Percentiles rank a stretch among this genome's conserved stretches.
Conservation (phyloP, 2,329 filamentous ascomycete species). For the Cladobotryum protrusum region DNA sequence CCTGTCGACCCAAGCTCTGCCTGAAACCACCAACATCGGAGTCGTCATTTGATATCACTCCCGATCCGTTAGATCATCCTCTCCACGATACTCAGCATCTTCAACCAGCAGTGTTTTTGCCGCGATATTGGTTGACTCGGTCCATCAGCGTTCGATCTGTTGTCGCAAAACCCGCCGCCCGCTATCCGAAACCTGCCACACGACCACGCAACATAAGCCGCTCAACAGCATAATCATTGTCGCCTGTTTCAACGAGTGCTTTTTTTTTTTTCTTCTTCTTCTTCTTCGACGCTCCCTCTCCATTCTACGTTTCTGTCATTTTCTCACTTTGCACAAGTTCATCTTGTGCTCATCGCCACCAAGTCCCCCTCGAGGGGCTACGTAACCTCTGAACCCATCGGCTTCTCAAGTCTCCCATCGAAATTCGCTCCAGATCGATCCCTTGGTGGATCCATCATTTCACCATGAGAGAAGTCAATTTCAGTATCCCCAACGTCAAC, state of each 20-base stretch:
- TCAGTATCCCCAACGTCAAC: conserved; percentile 98
- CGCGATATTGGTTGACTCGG: background rate
- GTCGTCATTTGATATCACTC: conserved; percentile 6
- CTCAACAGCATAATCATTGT: background rate
- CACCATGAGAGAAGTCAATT: conserved; percentile 99
- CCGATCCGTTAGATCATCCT: conserved; percentile 7
- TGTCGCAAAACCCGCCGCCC: conserved; percentile 1
- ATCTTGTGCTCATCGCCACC: background rate
- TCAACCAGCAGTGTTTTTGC: conserved; percentile 4
- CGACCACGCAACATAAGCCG: background rate
- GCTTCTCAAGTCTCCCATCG: background rate
- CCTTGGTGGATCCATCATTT: conserved; percentile 13
- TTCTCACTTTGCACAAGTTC: background rate
- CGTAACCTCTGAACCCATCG: background rate
- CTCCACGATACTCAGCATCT: conserved; percentile 9
- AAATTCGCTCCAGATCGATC: background rate
- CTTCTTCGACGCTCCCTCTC: background rate
- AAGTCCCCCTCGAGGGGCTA: background rate
- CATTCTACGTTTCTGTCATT: too few relatives aligned
- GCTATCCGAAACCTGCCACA: conserved; percentile 3
- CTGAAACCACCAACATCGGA: conserved; percentile 18
- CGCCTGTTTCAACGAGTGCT: background rate
- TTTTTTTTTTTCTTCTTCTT: too few relatives aligned
- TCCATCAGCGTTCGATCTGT: background rate
- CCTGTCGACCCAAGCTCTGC: conserved; percentile 16